phyloP scores from a whole-genome alignment of 495 filamentous ascomycete genomes.

The Chaetomium tenue region DNA sequence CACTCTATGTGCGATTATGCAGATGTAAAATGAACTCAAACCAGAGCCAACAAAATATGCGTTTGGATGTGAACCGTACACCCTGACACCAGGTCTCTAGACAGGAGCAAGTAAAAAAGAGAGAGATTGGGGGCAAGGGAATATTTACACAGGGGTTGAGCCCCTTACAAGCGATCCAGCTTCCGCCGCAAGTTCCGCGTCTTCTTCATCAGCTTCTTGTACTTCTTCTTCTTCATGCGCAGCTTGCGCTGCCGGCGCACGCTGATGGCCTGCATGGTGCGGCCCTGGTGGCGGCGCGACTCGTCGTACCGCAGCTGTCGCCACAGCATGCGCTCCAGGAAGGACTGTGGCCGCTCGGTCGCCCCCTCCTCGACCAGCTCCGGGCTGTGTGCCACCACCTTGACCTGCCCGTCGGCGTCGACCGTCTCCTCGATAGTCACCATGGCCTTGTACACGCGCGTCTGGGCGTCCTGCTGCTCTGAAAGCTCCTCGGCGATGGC shows the following conservation, averaged over 20 bases:
- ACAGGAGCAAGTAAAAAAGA: conserved; percentile 16
- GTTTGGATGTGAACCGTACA: conserved; percentile 2
- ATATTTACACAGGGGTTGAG: conserved; percentile 26
- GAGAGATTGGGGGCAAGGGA: conserved; percentile 14
- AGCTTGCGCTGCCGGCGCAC: conserved; percentile 83
- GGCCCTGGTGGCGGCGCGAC: conserved; percentile 39
- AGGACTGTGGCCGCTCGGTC: conserved; percentile 40
- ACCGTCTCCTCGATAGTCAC: conserved; percentile 79
- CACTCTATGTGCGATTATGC: conserved; percentile 17
- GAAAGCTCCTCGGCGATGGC: conserved; percentile 38
- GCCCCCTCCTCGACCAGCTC: conserved; percentile 46
- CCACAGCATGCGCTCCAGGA: conserved; percentile 52
- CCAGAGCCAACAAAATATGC: conserved; percentile 6
- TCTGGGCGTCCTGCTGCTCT: conserved; percentile 39
- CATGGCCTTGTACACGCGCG: conserved; percentile 71
- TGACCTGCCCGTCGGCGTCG: conserved; percentile 64
- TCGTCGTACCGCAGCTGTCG: conserved; percentile 52
- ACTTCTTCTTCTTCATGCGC: conserved; percentile 99
- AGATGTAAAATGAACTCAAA: conserved; percentile 7
- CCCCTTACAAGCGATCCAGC: conserved; percentile 61
- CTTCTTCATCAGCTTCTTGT: conserved; percentile 95
- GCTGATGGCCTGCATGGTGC: conserved; percentile 66
- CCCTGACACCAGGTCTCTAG: conserved; percentile 14
- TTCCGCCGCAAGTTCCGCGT: conserved; percentile 88
- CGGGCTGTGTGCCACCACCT: conserved; percentile 52